phyloP scores from a whole-genome alignment of 2,329 filamentous ascomycete genomes.

The Sporothrix phasma region DNA sequence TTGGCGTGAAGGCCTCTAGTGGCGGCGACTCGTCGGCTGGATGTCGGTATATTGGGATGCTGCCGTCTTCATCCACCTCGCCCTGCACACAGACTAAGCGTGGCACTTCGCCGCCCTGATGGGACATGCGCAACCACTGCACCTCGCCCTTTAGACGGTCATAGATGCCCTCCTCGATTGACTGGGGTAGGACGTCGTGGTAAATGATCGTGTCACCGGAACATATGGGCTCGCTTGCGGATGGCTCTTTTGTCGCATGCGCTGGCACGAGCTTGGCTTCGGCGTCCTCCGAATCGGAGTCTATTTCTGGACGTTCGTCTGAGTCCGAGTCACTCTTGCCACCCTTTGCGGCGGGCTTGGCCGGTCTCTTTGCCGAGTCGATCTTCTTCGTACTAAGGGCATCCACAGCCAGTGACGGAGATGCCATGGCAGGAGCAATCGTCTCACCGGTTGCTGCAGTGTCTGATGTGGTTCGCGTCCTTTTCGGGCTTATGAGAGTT shows the following conservation, averaged over 20 bases:
- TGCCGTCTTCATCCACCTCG: conserved; percentile 54
- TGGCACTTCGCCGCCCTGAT: conserved; percentile 84
- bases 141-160: conserved; percentile 63
- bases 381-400: not conserved
- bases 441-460: not conserved
- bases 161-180: conserved; percentile 53
- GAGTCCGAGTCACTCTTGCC: not conserved
- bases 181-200: conserved; percentile 53
- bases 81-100: conserved; percentile 87
- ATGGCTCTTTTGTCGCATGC: conserved; percentile 12
- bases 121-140: conserved; percentile 83
- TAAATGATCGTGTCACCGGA: conserved; percentile 74
- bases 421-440: not conserved
- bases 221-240: conserved; percentile 48
- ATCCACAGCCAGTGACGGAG: no score
- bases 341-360: not conserved
- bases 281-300: not conserved
- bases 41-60: conserved; percentile 85
- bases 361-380: not conserved
- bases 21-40: conserved; percentile 81
- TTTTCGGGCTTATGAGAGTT: not conserved
- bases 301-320: not conserved
- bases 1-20: conserved; percentile 63
- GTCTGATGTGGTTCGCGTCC: not conserved
- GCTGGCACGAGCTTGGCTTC: not conserved